phyloP scores from a whole-genome alignment of 495 filamentous ascomycete species.

The Coniosporium apollinis region DNA sequence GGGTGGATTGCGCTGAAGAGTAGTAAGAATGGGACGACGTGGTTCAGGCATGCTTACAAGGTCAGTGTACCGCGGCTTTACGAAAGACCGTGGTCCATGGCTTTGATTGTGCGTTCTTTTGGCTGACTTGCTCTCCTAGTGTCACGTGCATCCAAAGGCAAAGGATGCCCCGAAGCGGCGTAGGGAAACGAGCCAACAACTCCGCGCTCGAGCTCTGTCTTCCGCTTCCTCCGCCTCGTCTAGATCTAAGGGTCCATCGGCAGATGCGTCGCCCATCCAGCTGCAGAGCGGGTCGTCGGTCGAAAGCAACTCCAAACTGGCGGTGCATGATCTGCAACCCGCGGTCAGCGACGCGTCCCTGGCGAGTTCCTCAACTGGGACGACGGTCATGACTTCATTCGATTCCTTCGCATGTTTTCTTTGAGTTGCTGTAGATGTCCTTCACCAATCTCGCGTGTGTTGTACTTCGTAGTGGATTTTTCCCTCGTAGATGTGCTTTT shows the following conservation, averaged over 20 bases:
- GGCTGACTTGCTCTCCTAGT: slow-evolving; percentile 32
- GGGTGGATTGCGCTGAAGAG: slow-evolving; percentile 66
- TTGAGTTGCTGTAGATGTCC: slow-evolving; percentile 2
- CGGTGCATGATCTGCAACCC: no score
- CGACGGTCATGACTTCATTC: no score
- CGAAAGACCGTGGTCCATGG: background rate
- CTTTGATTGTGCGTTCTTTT: slow-evolving; percentile 18
- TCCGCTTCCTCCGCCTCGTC: slow-evolving; percentile 14
- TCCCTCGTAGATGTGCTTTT: no score
- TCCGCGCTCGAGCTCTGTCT: slow-evolving; percentile 16
- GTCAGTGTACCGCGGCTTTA: slow-evolving; percentile 24
- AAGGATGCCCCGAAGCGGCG: slow-evolving; percentile 57
- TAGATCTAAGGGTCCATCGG: slow-evolving; percentile 4
- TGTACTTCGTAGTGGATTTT: no score
- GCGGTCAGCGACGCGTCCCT: background rate
- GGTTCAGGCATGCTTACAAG: slow-evolving; percentile 76
- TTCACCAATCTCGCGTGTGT: no score
- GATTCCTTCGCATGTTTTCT: slow-evolving; percentile 1
- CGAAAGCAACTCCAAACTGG: no score
- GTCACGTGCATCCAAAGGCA: slow-evolving; percentile 57
- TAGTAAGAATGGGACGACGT: slow-evolving; percentile 72
- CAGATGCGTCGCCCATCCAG: slow-evolving; percentile 2
- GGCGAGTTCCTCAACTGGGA: background rate
- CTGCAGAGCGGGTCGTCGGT: no score
- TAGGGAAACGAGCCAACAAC: slow-evolving; percentile 39